phyloP scores from a whole-genome alignment of 495 filamentous ascomycete genomes.

The Geoglossum glabrum region DNA sequence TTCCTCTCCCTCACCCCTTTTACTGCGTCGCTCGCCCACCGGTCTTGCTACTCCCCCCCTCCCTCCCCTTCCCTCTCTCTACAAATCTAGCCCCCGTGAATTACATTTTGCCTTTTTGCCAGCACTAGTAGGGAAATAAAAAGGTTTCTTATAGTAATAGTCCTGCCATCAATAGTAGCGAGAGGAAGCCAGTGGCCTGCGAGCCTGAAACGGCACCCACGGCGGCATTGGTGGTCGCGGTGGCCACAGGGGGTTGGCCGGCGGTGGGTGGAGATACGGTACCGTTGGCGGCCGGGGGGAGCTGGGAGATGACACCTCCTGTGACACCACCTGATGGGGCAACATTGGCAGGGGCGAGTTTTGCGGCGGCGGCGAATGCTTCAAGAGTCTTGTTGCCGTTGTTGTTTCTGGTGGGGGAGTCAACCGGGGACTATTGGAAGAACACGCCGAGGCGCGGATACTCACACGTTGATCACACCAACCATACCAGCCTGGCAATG shows the following conservation, averaged over 20 bases:
- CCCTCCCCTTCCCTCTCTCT: too few species aligned
- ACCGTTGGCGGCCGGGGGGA: neutral
- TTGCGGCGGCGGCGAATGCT: neutral
- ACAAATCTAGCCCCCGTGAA: too few species aligned
- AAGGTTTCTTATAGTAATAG: neutral
- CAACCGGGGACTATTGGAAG: too few species aligned
- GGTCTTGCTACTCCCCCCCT: too few species aligned
- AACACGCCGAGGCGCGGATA: neutral
- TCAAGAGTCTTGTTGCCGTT: neutral
- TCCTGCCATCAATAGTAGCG: neutral
- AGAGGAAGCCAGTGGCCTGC: neutral
- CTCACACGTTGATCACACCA: conserved; percentile 17
- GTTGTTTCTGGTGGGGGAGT: neutral
- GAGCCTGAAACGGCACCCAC: neutral
- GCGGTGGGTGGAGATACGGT: too few species aligned
- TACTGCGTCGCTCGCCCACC: too few species aligned
- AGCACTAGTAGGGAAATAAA: neutral
- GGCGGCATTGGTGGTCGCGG: neutral
- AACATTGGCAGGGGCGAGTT: neutral
- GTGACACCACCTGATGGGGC: neutral
- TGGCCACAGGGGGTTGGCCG: too few species aligned
- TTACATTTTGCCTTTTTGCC: too few species aligned
- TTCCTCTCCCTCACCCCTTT: too few species aligned
- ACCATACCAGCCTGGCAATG: conserved; percentile 23
- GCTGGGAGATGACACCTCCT: neutral